phyloP scores from a whole-genome alignment of 1,284 basidiomycete species.

The Trametes hirsuta region DNA sequence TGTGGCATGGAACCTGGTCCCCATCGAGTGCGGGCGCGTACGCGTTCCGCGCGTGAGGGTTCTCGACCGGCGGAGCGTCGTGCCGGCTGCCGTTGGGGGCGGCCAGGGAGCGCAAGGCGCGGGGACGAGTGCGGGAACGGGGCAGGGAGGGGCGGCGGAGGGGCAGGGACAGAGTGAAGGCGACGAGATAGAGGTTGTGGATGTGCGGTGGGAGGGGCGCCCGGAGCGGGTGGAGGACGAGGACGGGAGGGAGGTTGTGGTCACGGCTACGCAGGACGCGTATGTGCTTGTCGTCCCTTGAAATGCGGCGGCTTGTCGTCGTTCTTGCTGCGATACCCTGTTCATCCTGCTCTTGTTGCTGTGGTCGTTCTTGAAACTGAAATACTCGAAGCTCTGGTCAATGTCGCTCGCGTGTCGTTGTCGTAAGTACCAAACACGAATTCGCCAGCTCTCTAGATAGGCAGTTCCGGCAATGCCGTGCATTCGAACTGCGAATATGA shows the following conservation, averaged over 20 bases:
- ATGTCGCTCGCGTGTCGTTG: no score
- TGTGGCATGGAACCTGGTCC: conserved; percentile 67
- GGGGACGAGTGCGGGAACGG: not conserved
- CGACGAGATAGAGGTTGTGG: conserved; percentile 54
- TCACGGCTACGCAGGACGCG: conserved; percentile 4
- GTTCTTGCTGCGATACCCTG: no score
- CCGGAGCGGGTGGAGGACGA: conserved; percentile 11
- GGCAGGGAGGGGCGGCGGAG: conserved; percentile 6
- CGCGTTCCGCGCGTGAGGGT: conserved; percentile 62
- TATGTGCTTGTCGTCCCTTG: conserved; percentile 20
- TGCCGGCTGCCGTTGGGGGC: conserved; percentile 3
- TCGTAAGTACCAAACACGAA: no score
- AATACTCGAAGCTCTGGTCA: no score
- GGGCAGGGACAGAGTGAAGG: conserved; percentile 36
- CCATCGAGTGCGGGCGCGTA: conserved; percentile 72
- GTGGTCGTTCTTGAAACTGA: no score
- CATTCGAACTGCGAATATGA: no score
- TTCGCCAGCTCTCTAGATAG: no score
- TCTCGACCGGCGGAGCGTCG: conserved; percentile 50
- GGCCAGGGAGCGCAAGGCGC: no score
- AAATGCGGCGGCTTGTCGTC: not conserved
- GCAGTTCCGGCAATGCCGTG: no score
- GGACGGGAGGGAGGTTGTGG: conserved; percentile 1
- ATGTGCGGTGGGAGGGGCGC: conserved; percentile 38
- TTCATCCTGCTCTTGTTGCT: no score